Evolutionary conservation across 805 yeast species (phyloP), one percentile per base, ranked within the genome.

Genomic region (Cyberlindnera misumaiensis): DNA sequence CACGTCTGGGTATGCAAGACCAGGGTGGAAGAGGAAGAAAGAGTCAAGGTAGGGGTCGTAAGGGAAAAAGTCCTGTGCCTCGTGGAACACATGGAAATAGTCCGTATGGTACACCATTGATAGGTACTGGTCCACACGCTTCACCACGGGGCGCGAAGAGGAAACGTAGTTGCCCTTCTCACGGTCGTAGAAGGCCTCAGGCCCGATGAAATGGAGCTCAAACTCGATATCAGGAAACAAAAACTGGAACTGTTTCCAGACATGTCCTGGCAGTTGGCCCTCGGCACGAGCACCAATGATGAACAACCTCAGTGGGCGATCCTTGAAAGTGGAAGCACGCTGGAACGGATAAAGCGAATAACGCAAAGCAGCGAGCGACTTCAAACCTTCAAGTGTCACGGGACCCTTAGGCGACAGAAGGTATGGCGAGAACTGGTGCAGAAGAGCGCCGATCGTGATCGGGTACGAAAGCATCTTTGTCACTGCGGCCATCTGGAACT

Each of bases 391-490:
- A 38, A 89, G 60, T 2, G 95, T 82, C 38, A 90, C 60, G 3
- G 96, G 90, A 4, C 96, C 96, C 53, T 80, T 80, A 30, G 95
- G 95, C 55, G 75, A 72, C 48, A 83, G 64, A 20, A 73, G 67
- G 60, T 89, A 89, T 3, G 97, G 97, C 1, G 96, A 83, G 59
- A 70, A 83, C 58, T 81, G 83, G 60, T 90, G 93, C 50, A 93
- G 60, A 7, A 87, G 62, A 1, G 94, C 75, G 7, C 86, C 95
- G 32, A 93, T 81, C 4, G 98, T 88, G 43, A 86, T 64, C 32
- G 98, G 98, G 61, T 87, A 93, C 38, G 94, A 84, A 56, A 93
- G 73, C 75, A 90, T 84, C 59, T 93, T 93, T 14, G 97, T 87
- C 26, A 88, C 89, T 4, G 95, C 94, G 1, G 97, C 97, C 56